Evolutionary conservation across 2,329 filamentous ascomycete genomes (phyloP).

Genomic region (Tolypocladium cylindrosporum): DNA sequence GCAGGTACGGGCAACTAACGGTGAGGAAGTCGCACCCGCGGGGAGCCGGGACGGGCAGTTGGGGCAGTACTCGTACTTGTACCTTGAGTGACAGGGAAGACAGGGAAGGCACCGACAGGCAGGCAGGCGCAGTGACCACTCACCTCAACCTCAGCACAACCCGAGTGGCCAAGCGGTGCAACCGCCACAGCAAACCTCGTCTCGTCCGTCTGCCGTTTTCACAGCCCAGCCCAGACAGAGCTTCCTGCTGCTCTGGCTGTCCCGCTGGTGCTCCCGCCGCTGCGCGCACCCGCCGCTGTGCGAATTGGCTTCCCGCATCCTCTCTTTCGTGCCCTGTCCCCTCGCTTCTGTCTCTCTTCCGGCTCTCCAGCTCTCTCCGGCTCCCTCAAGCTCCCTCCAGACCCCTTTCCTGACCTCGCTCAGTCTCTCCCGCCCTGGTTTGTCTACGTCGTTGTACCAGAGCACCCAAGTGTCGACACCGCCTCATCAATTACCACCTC

Average conservation of each 20-base stretch:
- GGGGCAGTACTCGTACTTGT: background rate
- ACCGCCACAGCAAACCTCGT: background rate
- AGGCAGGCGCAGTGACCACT: background rate
- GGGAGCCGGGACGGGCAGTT: background rate
- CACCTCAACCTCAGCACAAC: background rate
- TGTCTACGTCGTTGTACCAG: background rate
- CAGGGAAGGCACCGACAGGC: background rate
- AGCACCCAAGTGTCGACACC: background rate
- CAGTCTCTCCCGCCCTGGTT: background rate
- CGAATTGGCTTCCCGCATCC: background rate
- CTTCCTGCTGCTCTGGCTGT: background rate
- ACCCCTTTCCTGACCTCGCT: background rate
- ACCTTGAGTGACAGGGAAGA: background rate
- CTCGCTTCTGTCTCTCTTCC: background rate
- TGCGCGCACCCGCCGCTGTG: background rate
- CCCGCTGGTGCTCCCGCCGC: background rate
- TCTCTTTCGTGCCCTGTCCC: background rate
- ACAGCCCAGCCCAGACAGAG: background rate
- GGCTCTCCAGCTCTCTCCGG: background rate
- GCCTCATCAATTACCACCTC: background rate
- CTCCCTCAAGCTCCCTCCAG: background rate
- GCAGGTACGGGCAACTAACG: background rate
- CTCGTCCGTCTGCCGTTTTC: background rate
- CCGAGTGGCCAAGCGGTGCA: background rate
- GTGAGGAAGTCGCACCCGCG: background rate